These are phyloP conservation scores for Pythium aristosporum DNA, from an alignment of 352 stramenopile genomes.

Conservation along the genomic window DNA sequence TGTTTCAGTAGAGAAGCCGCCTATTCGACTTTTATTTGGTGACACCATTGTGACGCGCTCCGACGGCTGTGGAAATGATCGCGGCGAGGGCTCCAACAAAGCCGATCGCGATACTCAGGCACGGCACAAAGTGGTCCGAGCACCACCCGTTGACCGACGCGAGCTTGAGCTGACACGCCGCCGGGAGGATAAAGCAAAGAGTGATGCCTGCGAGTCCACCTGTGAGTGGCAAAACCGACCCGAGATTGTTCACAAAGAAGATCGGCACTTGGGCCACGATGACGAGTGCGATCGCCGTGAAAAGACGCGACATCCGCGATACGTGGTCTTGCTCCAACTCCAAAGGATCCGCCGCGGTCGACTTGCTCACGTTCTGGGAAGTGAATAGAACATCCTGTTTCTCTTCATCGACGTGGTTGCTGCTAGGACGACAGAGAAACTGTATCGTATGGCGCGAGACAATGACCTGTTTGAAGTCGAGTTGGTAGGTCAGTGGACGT, in stretches of 20 bases:
- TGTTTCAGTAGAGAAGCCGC: background rate
- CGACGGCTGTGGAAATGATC: constrained; percentile 29
- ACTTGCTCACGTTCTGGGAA: constrained; percentile 10
- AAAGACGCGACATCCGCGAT: constrained; percentile 17
- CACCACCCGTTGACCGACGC: constrained; percentile 27
- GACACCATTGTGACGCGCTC: constrained; percentile 9
- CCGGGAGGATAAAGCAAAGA: constrained; percentile 50
- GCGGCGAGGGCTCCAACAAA: constrained; percentile 33
- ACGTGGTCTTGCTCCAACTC: constrained; percentile 15
- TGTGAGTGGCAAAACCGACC: constrained; percentile 37
- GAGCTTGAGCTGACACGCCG: constrained; percentile 50
- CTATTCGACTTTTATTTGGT: background rate
- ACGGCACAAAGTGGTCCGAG: constrained; percentile 31
- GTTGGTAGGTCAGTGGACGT: background rate
- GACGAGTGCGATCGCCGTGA: constrained; percentile 30
- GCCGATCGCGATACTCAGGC: constrained; percentile 35
- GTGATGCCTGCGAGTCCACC: constrained; percentile 40
- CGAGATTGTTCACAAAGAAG: constrained; percentile 33
- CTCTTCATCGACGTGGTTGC: constrained; percentile 15
- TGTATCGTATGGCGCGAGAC: constrained; percentile 44
- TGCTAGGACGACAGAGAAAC: constrained; percentile 33
- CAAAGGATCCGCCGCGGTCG: constrained; percentile 15
- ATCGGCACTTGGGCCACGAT: constrained; percentile 40
- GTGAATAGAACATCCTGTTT: constrained; percentile 43
- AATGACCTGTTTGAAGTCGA: constrained; percentile 32